A percentile compares a stretch with the other conserved stretches of the same genome.
These are phyloP conservation scores for Blastomyces gilchristii DNA, from an alignment of 2,329 filamentous ascomycete species.

Conservation along the genomic window DNA sequence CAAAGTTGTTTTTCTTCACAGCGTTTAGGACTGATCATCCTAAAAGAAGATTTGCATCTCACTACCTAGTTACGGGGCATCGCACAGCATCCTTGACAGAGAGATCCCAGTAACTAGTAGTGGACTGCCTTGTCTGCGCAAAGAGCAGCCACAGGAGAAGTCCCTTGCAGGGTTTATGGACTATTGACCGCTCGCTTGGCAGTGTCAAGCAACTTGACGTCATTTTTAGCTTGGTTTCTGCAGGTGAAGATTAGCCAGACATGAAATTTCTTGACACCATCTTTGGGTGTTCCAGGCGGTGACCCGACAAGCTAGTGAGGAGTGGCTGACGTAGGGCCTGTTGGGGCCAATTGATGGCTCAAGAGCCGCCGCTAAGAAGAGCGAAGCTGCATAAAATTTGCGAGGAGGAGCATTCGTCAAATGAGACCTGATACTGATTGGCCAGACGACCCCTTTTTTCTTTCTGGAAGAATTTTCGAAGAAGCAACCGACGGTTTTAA, in stretches of 20 bases:
- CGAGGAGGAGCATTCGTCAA: background rate
- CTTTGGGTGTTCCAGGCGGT: constrained; percentile 1
- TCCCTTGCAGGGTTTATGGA: background rate
- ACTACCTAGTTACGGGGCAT: background rate
- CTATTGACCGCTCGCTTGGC: background rate
- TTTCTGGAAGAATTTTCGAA: constrained; percentile 8
- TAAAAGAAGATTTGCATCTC: background rate
- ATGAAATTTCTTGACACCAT: background rate
- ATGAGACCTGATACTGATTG: background rate
- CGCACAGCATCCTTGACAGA: background rate
- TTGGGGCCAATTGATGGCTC: background rate
- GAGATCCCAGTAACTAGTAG: background rate
- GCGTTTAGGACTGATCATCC: background rate
- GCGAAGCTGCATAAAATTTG: background rate
- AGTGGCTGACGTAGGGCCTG: background rate
- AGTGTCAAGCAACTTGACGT: background rate
- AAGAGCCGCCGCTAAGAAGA: background rate
- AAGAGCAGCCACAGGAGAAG: too few species aligned
- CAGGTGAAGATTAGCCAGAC: background rate
- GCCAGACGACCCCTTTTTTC: background rate
- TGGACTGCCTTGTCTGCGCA: background rate
- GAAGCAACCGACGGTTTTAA: background rate
- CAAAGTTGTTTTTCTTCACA: background rate
- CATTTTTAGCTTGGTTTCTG: background rate
- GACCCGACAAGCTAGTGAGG: background rate